phyloP scores from a whole-genome alignment of 2,329 filamentous ascomycete genomes.

The Tetracladium maxilliforme region DNA sequence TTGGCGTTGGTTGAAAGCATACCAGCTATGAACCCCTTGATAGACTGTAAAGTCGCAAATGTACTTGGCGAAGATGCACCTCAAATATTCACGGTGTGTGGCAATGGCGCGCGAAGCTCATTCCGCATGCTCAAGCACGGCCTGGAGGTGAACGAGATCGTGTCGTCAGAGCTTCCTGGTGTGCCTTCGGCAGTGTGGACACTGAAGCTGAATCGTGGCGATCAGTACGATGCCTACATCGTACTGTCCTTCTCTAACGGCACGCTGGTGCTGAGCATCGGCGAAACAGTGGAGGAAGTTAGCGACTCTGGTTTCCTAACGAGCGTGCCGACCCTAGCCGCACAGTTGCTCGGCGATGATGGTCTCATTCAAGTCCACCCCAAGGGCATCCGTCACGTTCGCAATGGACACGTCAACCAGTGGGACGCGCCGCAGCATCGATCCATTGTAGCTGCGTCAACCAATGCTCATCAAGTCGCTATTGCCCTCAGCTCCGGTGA shows the following conservation, averaged over 20 bases:
- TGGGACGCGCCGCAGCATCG: conserved; percentile 90
- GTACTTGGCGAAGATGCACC: conserved; percentile 85
- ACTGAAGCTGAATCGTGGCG: conserved; percentile 66
- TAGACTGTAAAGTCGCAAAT: conserved; percentile 87
- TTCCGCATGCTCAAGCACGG: conserved; percentile 91
- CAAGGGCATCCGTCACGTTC: conserved; percentile 88
- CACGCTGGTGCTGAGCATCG: conserved; percentile 86
- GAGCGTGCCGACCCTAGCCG: conserved; percentile 75
- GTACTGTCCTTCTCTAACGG: conserved; percentile 85
- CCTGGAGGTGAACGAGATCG: conserved; percentile 83
- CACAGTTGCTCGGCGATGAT: conserved; percentile 88
- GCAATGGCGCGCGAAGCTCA: conserved; percentile 73
- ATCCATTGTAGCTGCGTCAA: conserved; percentile 86
- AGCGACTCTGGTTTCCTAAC: conserved; percentile 86
- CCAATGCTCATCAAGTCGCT: conserved; percentile 85
- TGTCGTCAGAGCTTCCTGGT: conserved; percentile 82
- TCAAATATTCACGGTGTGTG: conserved; percentile 88
- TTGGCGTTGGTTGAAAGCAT: conserved; percentile 74
- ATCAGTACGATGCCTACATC: conserved; percentile 88
- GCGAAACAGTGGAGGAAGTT: conserved; percentile 92
- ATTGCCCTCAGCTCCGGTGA: conserved; percentile 91
- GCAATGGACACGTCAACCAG: conserved; percentile 67
- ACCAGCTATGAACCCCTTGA: conserved; percentile 76
- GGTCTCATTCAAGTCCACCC: conserved; percentile 89
- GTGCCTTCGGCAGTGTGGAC: conserved; percentile 93